Conservation (phyloP, 345 rosid species). For the Salix caprea region DNA sequence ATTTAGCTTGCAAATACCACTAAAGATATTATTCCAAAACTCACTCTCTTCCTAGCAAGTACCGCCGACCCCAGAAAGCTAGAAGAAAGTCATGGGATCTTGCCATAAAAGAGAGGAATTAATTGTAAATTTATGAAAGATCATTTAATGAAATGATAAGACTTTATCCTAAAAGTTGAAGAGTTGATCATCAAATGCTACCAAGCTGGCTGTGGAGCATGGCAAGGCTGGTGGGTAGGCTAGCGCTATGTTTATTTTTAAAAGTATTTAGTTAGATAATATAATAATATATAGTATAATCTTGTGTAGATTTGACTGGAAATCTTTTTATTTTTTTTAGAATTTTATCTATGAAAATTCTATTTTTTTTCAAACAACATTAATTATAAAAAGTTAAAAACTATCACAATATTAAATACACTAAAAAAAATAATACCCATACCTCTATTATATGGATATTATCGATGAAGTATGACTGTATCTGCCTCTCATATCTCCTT, state of each 20-base stretch:
- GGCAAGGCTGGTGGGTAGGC: conserved; percentile 34
- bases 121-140: not conserved
- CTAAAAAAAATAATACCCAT: no score
- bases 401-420: no score
- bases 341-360: no score
- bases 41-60: conserved; percentile 26
- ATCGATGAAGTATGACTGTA: conserved; percentile 21
- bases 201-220: conserved; percentile 36
- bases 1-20: conserved; percentile 1
- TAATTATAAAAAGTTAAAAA: no score
- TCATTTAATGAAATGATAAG: not conserved
- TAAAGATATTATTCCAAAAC: conserved; percentile 14
- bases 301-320: no score
- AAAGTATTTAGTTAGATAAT: no score
- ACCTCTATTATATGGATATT: not conserved
- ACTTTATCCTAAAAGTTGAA: conserved; percentile 14
- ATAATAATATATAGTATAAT: no score
- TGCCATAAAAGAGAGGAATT: conserved; percentile 11
- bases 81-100: conserved; percentile 19
- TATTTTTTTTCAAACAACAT: no score
- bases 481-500: conserved; percentile 1
- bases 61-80: conserved; percentile 26
- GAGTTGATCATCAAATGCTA: conserved; percentile 2
- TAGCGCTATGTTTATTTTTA: no score
- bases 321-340: no score